phyloP scores from a whole-genome alignment of 2,329 filamentous ascomycete genomes.

The Aureobasidium sp. region DNA sequence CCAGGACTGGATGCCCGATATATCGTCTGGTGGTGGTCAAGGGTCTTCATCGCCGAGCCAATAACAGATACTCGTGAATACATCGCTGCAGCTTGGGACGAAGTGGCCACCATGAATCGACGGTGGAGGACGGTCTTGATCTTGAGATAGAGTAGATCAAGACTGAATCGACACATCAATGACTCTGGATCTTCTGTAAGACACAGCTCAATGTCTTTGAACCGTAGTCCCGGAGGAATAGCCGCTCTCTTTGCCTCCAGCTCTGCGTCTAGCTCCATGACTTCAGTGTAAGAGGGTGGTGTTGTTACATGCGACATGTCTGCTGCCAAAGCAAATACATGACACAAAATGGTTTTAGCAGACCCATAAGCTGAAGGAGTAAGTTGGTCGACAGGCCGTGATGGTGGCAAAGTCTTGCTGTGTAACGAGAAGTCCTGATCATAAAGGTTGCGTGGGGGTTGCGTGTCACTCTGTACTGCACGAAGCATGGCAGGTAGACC shows the following conservation, averaged over 20 bases:
- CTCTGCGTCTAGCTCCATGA: conserved; percentile 32
- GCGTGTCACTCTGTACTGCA: conserved; percentile 36
- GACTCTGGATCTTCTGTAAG: conserved; percentile 44
- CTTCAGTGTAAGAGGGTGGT: conserved; percentile 31
- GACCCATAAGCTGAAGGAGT: conserved; percentile 32
- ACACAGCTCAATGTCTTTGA: conserved; percentile 34
- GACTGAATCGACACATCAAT: conserved; percentile 46
- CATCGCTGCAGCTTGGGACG: conserved; percentile 25
- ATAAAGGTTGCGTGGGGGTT: conserved; percentile 38
- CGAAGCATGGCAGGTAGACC: conserved; percentile 45
- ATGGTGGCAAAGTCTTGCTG: conserved; percentile 32
- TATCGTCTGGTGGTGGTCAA: conserved; percentile 45
- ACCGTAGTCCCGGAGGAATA: conserved; percentile 32
- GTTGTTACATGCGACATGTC: conserved; percentile 33
- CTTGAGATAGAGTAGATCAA: conserved; percentile 48
- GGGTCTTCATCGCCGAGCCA: conserved; percentile 41
- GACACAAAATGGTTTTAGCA: conserved; percentile 29
- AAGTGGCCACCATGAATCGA: conserved; percentile 37
- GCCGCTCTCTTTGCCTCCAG: conserved; percentile 30
- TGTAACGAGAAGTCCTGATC: conserved; percentile 38
- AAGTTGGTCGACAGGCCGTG: conserved; percentile 26
- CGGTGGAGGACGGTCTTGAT: conserved; percentile 49
- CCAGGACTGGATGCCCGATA: conserved; percentile 41
- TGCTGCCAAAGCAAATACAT: conserved; percentile 34
- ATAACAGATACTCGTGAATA: conserved; percentile 43